A percentile compares a stretch with the other conserved stretches of the same genome.
Conservation (phyloP, 169 alveolate genomes). For the Eimeria necatrix region DNA sequence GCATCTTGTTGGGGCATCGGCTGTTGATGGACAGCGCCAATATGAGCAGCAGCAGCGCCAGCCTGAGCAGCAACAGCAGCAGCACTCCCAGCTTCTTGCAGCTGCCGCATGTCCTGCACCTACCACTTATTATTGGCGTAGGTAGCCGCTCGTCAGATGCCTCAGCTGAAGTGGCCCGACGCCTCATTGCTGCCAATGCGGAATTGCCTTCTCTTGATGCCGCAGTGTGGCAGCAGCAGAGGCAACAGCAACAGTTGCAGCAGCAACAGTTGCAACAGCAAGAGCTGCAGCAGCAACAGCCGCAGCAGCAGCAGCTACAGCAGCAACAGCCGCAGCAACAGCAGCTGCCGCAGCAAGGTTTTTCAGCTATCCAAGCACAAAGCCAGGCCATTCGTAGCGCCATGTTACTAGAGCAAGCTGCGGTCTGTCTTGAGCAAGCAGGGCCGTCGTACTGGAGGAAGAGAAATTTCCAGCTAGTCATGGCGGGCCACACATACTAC, state of each 20-base stretch:
- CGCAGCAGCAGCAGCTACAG: background rate
- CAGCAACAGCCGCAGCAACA: background rate
- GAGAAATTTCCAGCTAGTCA: slow-evolving; percentile 82
- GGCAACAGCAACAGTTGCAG: background rate
- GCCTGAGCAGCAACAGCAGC: slow-evolving; percentile 1
- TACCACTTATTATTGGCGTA: background rate
- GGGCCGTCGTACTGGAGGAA: slow-evolving; percentile 74
- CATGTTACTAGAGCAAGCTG: slow-evolving; percentile 77
- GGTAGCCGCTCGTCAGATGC: slow-evolving; percentile 39
- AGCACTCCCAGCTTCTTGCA: slow-evolving; percentile 10
- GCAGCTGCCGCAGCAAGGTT: slow-evolving; percentile 11
- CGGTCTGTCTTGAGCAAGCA: slow-evolving; percentile 65
- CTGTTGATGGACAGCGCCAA: slow-evolving; percentile 32
- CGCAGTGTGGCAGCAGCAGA: background rate
- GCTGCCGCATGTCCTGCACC: slow-evolving; percentile 55
- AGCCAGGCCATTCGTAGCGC: slow-evolving; percentile 72
- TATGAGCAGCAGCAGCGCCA: slow-evolving; percentile 17
- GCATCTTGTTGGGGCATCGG: slow-evolving; percentile 72
- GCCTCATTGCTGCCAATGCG: slow-evolving; percentile 64
- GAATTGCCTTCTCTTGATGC: slow-evolving; percentile 69
- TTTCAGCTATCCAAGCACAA: slow-evolving; percentile 41
- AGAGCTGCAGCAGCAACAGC: slow-evolving; percentile 17
- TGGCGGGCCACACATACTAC: slow-evolving; percentile 86
- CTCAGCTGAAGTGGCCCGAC: slow-evolving; percentile 63
- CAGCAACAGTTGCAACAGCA: background rate